Evolutionary conservation across 2,329 filamentous ascomycete genomes (phyloP), one percentile per base, ranked within the genome.

Genomic region (Fusarium siculi): DNA sequence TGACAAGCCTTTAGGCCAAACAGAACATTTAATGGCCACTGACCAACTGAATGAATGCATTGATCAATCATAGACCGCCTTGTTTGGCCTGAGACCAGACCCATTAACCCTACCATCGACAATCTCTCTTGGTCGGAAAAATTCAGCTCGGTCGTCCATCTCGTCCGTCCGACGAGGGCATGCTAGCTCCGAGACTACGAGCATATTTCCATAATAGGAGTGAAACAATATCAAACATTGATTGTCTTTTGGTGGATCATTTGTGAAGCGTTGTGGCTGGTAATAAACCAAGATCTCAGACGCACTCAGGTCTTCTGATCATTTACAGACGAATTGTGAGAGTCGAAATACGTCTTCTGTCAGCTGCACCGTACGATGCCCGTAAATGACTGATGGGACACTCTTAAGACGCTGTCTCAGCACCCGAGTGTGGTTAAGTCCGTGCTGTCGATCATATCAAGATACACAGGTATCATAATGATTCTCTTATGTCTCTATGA

Each of bases 41-140:
- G 18, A 10, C 9, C 16, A 2, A 49, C 9, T 19, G 1, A 52
- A 36, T 15, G 15, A 47, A 49, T n/a, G 54, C 54, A 50, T 37
- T 57, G 40, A 57, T 50, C 40, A 37, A 57, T 57, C 25, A 57
- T 46, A 36, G 15, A 37, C 32, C 15, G 23, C 55, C 55, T 21
- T 50, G 14, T 49, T 58, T 58, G 15, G 21, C 19, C 14, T 12
- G 16, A 32, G 53, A 58, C 47, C 36, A 36, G 55, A 37, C 57
- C 46, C 57, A 34, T 50, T 15, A 11, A 43, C 25, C 37, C 37
- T 44, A n/a, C 23, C 25, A 47, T 50, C 23, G 8, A 30, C 25
- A 50, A 37, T 58, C 55, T 57, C 54, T 58, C 55, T 50, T 58
- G 32, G 19, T 50, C 55, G 42, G 55, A 37, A 50, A 50, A 50